Evolutionary conservation across 208 protist species (phyloP).

Genomic region (Angomonas desouzai): DNA sequence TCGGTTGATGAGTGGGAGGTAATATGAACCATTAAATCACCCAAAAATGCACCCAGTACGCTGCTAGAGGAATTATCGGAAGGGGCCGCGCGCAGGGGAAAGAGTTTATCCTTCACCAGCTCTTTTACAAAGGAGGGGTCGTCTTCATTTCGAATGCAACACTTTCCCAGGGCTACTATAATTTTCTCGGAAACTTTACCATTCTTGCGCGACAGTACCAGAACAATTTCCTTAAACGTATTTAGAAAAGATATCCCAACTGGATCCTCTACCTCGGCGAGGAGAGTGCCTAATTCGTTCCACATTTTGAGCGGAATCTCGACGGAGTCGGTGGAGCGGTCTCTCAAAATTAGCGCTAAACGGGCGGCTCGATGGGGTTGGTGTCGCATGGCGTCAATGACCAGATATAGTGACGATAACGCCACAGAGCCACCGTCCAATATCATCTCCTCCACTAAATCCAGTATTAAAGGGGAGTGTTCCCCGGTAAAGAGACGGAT

Average conservation of each 20-base stretch:
- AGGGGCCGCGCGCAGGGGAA: slow-evolving; percentile 34
- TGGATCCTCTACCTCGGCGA: not conserved
- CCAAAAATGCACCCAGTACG: slow-evolving; percentile 63
- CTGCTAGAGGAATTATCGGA: slow-evolving; percentile 8
- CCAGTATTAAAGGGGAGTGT: not conserved
- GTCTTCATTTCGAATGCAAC: not conserved
- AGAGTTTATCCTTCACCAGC: slow-evolving; percentile 65
- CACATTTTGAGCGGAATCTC: not conserved
- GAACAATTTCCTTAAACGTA: slow-evolving; percentile 52
- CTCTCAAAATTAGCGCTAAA: not conserved
- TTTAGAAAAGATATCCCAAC: slow-evolving; percentile 34
- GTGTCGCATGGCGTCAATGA: not conserved
- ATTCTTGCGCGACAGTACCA: slow-evolving; percentile 35
- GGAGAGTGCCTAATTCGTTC: not conserved
- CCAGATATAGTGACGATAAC: not conserved
- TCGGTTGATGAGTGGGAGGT: not conserved
- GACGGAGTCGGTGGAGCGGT: not conserved
- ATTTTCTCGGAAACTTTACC: not conserved
- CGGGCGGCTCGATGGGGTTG: slow-evolving; percentile 5
- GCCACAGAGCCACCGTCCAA: not conserved
- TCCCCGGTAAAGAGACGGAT: slow-evolving; percentile 3
- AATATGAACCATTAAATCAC: slow-evolving; percentile 33
- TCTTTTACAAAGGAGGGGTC: slow-evolving; percentile 25
- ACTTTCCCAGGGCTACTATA: not conserved
- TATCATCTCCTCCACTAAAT: slow-evolving; percentile 5